phyloP scores from a whole-genome alignment of 345 rosid genomes.

The Raphanus raphanistrum region DNA sequence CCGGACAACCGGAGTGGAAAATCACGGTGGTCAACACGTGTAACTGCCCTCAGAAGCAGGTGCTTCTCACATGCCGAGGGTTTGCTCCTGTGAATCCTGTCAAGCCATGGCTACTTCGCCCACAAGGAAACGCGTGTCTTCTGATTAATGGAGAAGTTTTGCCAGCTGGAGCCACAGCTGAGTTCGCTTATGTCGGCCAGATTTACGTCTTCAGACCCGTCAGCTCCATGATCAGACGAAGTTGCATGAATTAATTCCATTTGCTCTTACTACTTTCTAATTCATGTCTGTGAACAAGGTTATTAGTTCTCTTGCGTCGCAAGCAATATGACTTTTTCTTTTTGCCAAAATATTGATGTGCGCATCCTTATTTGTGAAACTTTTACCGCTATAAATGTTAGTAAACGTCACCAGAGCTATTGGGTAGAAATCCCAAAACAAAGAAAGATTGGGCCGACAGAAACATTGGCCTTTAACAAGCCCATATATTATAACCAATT shows the following conservation, averaged over 20 bases:
- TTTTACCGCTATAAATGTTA: not conserved
- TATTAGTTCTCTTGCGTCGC: not conserved
- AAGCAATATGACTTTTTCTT: not conserved
- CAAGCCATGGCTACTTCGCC: constrained; percentile 4
- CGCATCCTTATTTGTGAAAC: not conserved
- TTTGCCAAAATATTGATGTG: not conserved
- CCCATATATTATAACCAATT: not conserved
- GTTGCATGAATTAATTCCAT: not conserved
- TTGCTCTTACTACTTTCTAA: not conserved
- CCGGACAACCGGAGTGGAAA: constrained; percentile 31
- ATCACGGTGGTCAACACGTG: constrained; percentile 36
- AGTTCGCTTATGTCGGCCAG: constrained; percentile 22
- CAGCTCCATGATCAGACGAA: not conserved
- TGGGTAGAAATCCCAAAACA: not conserved
- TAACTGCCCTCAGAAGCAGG: constrained; percentile 15
- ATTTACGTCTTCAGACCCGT: constrained; percentile 30
- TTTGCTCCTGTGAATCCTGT: constrained; percentile 30
- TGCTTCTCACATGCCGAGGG: constrained; percentile 30
- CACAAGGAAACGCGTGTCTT: constrained; percentile 30
- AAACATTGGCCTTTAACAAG: not conserved
- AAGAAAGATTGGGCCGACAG: not conserved
- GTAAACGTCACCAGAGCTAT: not conserved
- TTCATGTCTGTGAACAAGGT: not conserved
- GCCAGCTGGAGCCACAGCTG: not conserved
- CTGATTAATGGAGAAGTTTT: constrained; percentile 20